phyloP scores from a whole-genome alignment of 805 yeast genomes.

The Yarrowia sp. region DNA sequence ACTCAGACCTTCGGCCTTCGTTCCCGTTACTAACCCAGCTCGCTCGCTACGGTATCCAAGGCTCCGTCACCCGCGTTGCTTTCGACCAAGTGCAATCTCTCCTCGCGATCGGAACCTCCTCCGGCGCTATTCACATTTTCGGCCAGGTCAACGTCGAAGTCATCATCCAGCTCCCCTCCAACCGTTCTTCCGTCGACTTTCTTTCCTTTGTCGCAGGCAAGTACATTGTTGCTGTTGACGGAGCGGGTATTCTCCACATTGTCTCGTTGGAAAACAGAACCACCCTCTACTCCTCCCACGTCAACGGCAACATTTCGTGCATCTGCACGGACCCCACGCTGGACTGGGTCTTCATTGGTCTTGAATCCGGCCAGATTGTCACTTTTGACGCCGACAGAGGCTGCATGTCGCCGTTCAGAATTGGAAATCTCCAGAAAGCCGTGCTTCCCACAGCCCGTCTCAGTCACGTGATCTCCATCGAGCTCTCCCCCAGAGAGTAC shows the following conservation, averaged over 20 bases:
- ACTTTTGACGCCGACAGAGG: constrained; percentile 84
- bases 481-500: constrained; percentile 87
- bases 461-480: constrained; percentile 65
- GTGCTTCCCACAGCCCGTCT: constrained; percentile 55
- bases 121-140: constrained; percentile 69
- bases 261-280: constrained; percentile 66
- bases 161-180: constrained; percentile 51
- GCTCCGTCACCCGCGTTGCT: constrained; percentile 64
- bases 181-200: constrained; percentile 40
- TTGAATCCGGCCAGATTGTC: constrained; percentile 67
- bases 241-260: constrained; percentile 59
- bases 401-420: constrained; percentile 56
- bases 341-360: constrained; percentile 82
- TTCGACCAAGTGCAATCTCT: constrained; percentile 88
- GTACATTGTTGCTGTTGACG: constrained; percentile 71
- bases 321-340: constrained; percentile 79
- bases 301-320: constrained; percentile 66
- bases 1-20: no score
- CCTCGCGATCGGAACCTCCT: constrained; percentile 72
- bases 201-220: constrained; percentile 75
- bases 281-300: constrained; percentile 56
- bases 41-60: constrained; percentile 57
- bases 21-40: constrained; percentile 32
- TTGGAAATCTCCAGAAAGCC: constrained; percentile 70
- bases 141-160: constrained; percentile 83